These are phyloP conservation scores for Eucalyptus lansdowneana DNA, from an alignment of 345 rosid species.

Conservation along the genomic window DNA sequence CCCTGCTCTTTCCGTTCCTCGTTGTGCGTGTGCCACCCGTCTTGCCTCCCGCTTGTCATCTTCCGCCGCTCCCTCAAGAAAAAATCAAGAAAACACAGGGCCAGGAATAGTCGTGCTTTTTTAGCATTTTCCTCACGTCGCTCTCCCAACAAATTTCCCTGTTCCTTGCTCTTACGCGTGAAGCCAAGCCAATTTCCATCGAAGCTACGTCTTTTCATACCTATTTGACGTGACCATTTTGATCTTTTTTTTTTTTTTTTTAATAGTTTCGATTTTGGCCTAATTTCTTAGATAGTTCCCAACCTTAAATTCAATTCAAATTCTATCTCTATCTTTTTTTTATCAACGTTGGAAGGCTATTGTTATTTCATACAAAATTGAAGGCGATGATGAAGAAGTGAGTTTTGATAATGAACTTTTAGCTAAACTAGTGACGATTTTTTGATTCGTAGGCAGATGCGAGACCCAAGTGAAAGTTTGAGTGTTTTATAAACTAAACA, in stretches of 20 bases:
- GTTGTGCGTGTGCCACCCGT: background rate
- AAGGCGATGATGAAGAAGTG: background rate
- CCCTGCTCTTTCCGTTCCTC: background rate
- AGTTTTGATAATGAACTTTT: background rate
- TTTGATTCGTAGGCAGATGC: fast-evolving
- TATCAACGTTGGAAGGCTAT: background rate
- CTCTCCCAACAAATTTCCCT: background rate
- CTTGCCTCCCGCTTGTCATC: background rate
- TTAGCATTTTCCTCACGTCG: background rate
- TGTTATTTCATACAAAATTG: background rate
- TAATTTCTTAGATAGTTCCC: background rate
- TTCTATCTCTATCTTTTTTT: background rate
- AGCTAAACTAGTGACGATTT: background rate
- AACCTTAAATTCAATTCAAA: background rate
- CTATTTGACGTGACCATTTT: background rate
- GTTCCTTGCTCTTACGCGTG: background rate
- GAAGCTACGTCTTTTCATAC: background rate
- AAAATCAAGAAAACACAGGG: background rate
- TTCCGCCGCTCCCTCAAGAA: background rate
- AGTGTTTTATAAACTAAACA: background rate
- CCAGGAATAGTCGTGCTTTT: background rate
- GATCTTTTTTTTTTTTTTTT: background rate
- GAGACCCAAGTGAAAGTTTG: fast-evolving
- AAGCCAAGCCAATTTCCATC: background rate
- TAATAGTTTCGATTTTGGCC: background rate